Conservation (phyloP, 129 eudicot species). For the Ambrosia artemisiifolia region DNA sequence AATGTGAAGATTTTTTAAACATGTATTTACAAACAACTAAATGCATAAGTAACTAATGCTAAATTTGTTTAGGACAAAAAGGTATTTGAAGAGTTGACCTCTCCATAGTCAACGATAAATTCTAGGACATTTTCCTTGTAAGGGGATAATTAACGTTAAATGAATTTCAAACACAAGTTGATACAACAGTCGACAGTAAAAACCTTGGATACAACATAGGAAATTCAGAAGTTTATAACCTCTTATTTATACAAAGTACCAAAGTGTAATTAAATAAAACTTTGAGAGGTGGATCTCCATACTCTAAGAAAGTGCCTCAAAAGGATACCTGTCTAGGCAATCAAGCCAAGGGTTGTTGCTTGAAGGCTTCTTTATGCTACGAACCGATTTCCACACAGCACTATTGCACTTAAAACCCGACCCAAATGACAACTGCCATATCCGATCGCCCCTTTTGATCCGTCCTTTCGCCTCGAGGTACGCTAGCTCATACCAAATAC, state of each 20-base stretch:
- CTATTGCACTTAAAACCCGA: constrained; percentile 95
- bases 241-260: constrained; percentile 33
- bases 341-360: constrained; percentile 79
- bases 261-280: constrained; percentile 23
- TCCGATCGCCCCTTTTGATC: constrained; percentile 67
- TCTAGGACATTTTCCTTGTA: neutral
- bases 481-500: constrained; percentile 95
- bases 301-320: constrained; percentile 38
- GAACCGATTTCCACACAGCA: constrained; percentile 82
- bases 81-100: neutral
- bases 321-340: constrained; percentile 63
- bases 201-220: constrained; percentile 28
- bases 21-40: too few species aligned
- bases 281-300: constrained; percentile 7
- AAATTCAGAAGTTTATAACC: constrained; percentile 27
- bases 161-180: constrained; percentile 22
- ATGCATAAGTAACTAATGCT: too few species aligned
- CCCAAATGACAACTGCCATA: constrained; percentile 94
- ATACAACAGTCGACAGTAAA: constrained; percentile 20
- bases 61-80: too few species aligned
- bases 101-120: neutral
- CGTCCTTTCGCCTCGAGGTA: constrained; percentile 85
- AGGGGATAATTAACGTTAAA: constrained; percentile 13
- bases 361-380: constrained; percentile 52
- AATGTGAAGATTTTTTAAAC: too few species aligned